Conservation (phyloP, 306 rosid genomes). For the Abrus pulchellus region DNA sequence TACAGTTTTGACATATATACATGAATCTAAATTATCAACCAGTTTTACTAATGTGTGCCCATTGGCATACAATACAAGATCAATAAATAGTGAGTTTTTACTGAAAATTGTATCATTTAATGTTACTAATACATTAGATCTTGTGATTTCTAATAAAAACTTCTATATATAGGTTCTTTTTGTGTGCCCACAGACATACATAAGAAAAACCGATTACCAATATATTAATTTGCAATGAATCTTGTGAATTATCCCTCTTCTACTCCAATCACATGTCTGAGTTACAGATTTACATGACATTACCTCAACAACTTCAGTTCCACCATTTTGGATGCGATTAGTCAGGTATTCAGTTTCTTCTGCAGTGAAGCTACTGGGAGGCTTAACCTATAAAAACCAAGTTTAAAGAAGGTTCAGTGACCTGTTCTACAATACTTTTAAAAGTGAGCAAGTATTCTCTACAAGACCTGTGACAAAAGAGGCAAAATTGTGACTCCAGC, state of each 20-base stretch:
- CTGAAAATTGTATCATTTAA: too few relatives aligned
- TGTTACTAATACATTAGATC: too few relatives aligned
- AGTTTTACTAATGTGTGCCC: too few relatives aligned
- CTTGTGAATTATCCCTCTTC: constrained; percentile 32
- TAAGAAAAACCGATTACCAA: too few relatives aligned
- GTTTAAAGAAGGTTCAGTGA: constrained; percentile 33
- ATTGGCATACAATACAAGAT: too few relatives aligned
- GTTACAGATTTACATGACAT: constrained; percentile 4
- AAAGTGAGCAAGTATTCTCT: constrained; percentile 32
- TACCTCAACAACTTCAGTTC: constrained; percentile 99
- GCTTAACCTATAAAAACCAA: constrained; percentile 78
- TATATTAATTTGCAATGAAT: neutral
- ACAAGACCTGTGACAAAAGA: constrained; percentile 90
- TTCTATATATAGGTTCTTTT: too few relatives aligned
- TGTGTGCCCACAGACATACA: too few relatives aligned
- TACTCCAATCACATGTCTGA: constrained; percentile 16
- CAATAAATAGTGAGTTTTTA: too few relatives aligned
- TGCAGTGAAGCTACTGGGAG: constrained; percentile 78
- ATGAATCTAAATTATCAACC: neutral
- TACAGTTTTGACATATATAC: neutral
- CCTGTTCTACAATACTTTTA: neutral
- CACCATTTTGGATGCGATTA: constrained; percentile 94
- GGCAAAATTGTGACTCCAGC: constrained; percentile 94
- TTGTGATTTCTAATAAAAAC: too few relatives aligned
- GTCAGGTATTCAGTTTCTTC: constrained; percentile 87